phyloP scores from a whole-genome alignment of 768 basidiomycete genomes.

The Mycena metata region DNA sequence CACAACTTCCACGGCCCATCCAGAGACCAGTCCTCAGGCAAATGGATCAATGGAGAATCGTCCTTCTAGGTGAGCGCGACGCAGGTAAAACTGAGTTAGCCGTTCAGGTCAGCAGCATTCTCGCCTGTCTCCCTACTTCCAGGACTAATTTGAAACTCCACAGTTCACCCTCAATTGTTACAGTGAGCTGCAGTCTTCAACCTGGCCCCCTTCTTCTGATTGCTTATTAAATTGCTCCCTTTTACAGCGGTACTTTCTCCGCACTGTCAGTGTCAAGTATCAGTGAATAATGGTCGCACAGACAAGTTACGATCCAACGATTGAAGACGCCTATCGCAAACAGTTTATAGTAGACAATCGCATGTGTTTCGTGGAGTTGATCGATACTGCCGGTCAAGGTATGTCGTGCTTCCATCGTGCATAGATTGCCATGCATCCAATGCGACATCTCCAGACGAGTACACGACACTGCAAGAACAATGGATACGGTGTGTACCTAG shows the following conservation, averaged over 20 bases:
- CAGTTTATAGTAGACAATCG: background rate
- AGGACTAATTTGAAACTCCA: background rate
- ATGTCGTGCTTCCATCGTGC: conserved; percentile 1
- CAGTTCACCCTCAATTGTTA: background rate
- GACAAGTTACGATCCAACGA: background rate
- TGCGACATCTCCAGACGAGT: no score
- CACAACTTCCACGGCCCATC: conserved; percentile 8
- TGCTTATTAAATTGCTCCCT: background rate
- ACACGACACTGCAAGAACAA: conserved; percentile 82
- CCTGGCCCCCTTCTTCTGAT: background rate
- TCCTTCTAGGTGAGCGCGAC: background rate
- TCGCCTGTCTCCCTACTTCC: background rate
- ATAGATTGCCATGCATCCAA: no score
- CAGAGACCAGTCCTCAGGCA: conserved; percentile 1
- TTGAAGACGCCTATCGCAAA: background rate
- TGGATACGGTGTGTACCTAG: conserved; percentile 87
- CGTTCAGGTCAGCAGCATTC: conserved; percentile 1
- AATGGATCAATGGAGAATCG: background rate
- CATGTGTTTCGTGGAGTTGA: background rate
- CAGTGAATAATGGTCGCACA: background rate
- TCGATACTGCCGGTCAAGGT: background rate
- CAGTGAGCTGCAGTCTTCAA: background rate
- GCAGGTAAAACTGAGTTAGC: background rate
- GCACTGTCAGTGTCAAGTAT: background rate
- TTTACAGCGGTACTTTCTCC: conserved; percentile 7